Base-by-base conservation (phyloP, 164 flowering plant species). In the Amborella trichopoda region DNA sequence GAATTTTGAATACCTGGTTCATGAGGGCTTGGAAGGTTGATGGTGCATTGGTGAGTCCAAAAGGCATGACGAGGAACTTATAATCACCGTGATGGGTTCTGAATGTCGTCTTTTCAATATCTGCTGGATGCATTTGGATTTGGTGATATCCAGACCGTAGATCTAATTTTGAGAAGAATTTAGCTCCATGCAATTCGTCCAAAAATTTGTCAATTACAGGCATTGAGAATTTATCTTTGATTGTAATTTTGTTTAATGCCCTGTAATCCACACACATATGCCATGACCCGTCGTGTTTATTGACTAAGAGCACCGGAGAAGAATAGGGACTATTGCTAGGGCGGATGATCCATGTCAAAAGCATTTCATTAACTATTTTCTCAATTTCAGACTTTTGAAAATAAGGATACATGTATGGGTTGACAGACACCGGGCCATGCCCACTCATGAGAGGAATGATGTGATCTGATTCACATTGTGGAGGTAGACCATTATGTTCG, bases 141-240 rank as follows among this genome's bases (percentile, higher is more conserved):
- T 54, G 65, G 28, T 55, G 65, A 23, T 60, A 60, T 1, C 44
- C 41, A 1, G 44, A 23, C 2, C 40, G 22, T 8, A 60, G 14
- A 26, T 61, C 65, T 4, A 61, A 17, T 13, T 61, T 55, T n/a
- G 51, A 49, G 28, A 61, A 54, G 18, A 26, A 23, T 3, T 3
- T 4, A 2, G 55, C 51, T 0, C 60, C 55, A 23, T 42, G 34
- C 6, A 49, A 23, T 23, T 55, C 60, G 43, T 55, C 49, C 1
- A 40, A 19, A 2, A 51, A 13, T 18, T 51, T 46, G 20, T 42
- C 56, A 1, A 53, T 17, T 1, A 53, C 16, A 3, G 41, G 56
- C 3, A 53, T 43, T 0, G 30, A 49, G 28, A 22, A 53, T n/a
- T 23, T 30, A 28, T 44, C 40, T 32, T 53, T 53, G 6, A 43